Base-by-base conservation (phyloP, 768 basidiomycete species). In the Gymnopilus dilepis region DNA sequence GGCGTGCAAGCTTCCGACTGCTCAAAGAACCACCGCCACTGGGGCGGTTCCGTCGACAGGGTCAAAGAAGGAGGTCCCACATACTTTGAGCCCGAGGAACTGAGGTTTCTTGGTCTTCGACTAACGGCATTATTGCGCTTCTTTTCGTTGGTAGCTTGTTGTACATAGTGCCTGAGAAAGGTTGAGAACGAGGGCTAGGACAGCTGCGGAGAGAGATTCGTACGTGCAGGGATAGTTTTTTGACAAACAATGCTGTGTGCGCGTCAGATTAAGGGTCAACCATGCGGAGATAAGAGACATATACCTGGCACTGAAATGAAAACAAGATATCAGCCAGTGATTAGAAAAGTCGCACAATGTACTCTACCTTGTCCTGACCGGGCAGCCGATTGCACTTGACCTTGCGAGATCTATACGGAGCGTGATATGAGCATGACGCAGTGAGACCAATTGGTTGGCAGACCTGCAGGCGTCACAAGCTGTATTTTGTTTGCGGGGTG, bases 221-320 rank as follows among this genome's bases (percentile, higher is more conserved):
- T 69, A 94, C 93, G 94, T 95, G 92, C 94, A 96, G 45, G 92
- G 89, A 70, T 91, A 93, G 70, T 91, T 93, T 79, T 96, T 96
- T 63, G 89, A 84, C 62, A 87, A 75, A 74, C 94, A 96, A 70
- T 95, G 93, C 89, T 95, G 67, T 31, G 59, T 34, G 59, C 61
- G 53, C 47, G 56, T 61, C 58, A 72, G 56, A 59, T 60, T 54
- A 26, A 54, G 54, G 53, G 37, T n/a, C 43, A 50, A 65, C 15
- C 41, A n/a, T 34, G 45, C 53, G 51, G 48, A 47, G 62, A 21
- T 52, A 21, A 65, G 69, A 67, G 65, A 43, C 42, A 64, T 31
- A 17, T 78, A 90, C 89, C 84, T 90, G 88, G 70, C 90, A 90
- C 89, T 90, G 62, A 17, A 61, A 48, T 15, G 51, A 62, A 19